phyloP scores from a whole-genome alignment of 2,329 filamentous ascomycete species.

The Colletotrichum spinosum region DNA sequence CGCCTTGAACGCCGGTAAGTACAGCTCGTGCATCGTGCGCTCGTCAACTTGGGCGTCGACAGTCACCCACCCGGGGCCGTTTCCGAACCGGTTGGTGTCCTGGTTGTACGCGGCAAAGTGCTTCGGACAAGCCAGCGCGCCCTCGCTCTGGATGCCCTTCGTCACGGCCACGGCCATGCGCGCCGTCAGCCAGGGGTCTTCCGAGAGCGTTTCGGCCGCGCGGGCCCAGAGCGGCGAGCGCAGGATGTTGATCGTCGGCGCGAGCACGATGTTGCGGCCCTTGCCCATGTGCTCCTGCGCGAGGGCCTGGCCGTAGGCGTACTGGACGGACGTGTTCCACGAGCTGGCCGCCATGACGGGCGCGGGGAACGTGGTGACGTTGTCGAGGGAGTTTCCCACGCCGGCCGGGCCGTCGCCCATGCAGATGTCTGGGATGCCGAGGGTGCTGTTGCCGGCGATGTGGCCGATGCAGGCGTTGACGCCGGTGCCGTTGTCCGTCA shows the following conservation, averaged over 20 bases:
- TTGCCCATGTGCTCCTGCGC: constrained; percentile 51
- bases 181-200: constrained; percentile 53
- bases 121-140: constrained; percentile 48
- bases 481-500: constrained; percentile 16
- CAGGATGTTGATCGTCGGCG: constrained; percentile 73
- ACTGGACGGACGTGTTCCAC: constrained; percentile 46
- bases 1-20: constrained; percentile 73
- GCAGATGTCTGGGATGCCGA: constrained; percentile 13
- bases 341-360: constrained; percentile 27
- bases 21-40: constrained; percentile 71
- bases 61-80: constrained; percentile 53
- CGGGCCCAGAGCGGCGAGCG: constrained; percentile 71
- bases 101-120: constrained; percentile 59
- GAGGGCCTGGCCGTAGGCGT: constrained; percentile 28
- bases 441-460: constrained; percentile 1
- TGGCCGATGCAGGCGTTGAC: constrained; percentile 26
- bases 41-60: constrained; percentile 61
- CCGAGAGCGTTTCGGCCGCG: constrained; percentile 74
- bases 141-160: constrained; percentile 46
- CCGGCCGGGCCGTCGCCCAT: constrained; percentile 24
- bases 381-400: constrained; percentile 17
- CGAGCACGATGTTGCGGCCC: constrained; percentile 68
- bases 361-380: constrained; percentile 15
- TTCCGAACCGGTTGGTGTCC: constrained; percentile 46
- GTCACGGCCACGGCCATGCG: constrained; percentile 44